Base-by-base conservation (phyloP, 306 rosid genomes). In the Castanea mollissima region DNA sequence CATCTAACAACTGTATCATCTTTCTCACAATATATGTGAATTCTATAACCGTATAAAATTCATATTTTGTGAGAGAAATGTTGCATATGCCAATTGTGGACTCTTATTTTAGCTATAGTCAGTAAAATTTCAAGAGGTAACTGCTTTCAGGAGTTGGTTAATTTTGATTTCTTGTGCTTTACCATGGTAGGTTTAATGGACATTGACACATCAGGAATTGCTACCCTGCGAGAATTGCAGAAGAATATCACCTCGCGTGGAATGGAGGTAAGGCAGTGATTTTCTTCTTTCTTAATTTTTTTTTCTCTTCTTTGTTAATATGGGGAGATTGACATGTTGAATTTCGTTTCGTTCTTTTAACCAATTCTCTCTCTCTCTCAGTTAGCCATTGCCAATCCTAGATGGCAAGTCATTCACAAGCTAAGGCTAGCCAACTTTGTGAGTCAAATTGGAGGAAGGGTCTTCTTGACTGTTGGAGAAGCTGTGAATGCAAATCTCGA, bases 341-440 rank as follows among this genome's bases (percentile, higher is more conserved):
- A 41, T 23, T 74, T 78, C 6, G 5, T 3, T 0, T 20, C 55
- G 52, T 83, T 54, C 27, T 46, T 77, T 52, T 76, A 4, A 19
- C 1, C n/a, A 27, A 14, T 29, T 10, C 20, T 14, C 57, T 34
- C 41, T 34, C 51, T 71, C 0, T 55, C 25, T 16, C 85, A 93
- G 98, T 67, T 94, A 73, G 91, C 92, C 52, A 75, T 94, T 74
- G 91, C 85, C 2, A 94, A 87, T 71, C 98, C 98, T 0, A 88
- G 91, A 55, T 94, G 97, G 97, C 89, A 88, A 84, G 93, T 90
- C 59, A 92, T 92, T 82, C 97, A 94, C 92, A 94, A 92, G 88
- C 89, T 90, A 23, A 94, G 75, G 87, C 73, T 89, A 23, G 85
- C 94, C 4, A 86, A 92, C 67, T 93, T 89, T 84, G 87, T 89